These are phyloP conservation scores for Austroboletus rostrupii DNA, from an alignment of 1,284 basidiomycete genomes.

Conservation along the genomic window DNA sequence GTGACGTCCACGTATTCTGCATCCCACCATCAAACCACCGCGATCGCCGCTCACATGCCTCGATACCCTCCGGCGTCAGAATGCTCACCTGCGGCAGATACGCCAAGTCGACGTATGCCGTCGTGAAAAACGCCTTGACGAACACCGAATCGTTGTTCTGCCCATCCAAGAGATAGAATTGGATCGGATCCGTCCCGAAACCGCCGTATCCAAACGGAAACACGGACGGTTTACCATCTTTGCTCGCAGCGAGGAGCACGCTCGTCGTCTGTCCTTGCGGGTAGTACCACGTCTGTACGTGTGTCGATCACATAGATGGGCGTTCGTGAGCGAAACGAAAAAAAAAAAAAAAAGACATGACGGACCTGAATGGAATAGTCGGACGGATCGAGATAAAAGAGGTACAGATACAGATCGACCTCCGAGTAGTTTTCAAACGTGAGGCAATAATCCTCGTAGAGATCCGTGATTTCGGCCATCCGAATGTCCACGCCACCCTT, in stretches of 20 bases:
- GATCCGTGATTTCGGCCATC: constrained; percentile 13
- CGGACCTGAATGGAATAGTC: constrained; percentile 20
- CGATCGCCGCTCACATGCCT: constrained; percentile 3
- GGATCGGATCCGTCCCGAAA: constrained; percentile 21
- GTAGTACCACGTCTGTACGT: constrained; percentile 15
- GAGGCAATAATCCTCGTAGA: constrained; percentile 13
- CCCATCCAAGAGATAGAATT: constrained; percentile 15
- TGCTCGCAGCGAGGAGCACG: constrained; percentile 10
- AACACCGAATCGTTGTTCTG: constrained; percentile 15
- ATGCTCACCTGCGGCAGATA: constrained; percentile 11
- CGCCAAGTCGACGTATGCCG: constrained; percentile 16
- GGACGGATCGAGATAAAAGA: constrained; percentile 25
- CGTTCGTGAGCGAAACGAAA: not conserved
- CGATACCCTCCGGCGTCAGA: too few species aligned
- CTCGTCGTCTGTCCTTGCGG: constrained; percentile 6
- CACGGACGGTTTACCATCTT: constrained; percentile 8
- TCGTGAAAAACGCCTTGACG: constrained; percentile 23
- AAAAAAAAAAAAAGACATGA: not conserved
- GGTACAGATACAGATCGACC: constrained; percentile 20
- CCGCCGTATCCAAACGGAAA: constrained; percentile 22
- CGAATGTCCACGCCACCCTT: constrained; percentile 5
- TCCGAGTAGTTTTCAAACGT: constrained; percentile 20
- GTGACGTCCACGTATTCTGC: constrained; percentile 17
- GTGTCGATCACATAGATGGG: not conserved
- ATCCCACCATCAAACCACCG: not conserved